phyloP scores from a whole-genome alignment of 139 green algal genomes.

The Trebouxia sp. region DNA sequence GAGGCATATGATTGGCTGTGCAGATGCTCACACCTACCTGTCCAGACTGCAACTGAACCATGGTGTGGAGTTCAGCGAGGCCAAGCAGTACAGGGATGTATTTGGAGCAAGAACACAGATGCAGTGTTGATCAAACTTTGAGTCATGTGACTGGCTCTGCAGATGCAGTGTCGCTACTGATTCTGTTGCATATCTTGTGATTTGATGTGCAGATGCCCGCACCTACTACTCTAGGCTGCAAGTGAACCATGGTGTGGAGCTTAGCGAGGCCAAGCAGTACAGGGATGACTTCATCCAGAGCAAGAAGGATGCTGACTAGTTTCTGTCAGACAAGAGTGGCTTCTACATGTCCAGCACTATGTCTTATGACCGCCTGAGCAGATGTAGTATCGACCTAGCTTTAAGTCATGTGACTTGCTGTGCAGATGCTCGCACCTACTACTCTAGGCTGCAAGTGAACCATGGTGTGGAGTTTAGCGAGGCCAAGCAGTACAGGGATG shows the following conservation, averaged over 20 bases:
- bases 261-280: constrained; percentile 34
- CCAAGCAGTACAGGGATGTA: constrained; percentile 30
- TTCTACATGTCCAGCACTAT: constrained; percentile 34
- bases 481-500: constrained; percentile 37
- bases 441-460: constrained; percentile 48
- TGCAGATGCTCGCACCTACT: constrained; percentile 51
- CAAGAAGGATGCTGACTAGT: not conserved
- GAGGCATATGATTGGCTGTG: not conserved
- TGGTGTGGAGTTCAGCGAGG: constrained; percentile 49
- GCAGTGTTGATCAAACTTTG: no score
- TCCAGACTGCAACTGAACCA: constrained; percentile 47
- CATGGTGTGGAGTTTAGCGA: constrained; percentile 51
- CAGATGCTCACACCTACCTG: constrained; percentile 48
- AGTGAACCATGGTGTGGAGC: constrained; percentile 52
- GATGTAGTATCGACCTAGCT: not conserved
- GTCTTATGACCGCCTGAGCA: not conserved
- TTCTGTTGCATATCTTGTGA: not conserved
- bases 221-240: constrained; percentile 43
- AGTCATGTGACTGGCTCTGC: not conserved
- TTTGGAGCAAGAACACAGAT: not conserved
- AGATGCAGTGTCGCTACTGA: not conserved
- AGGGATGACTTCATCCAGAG: constrained; percentile 8
- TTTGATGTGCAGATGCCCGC: constrained; percentile 39
- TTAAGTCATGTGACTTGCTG: not conserved
- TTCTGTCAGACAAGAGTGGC: constrained; percentile 16